Evolutionary conservation across 2,329 filamentous ascomycete species (phyloP).

Genomic region (Boeremia exigua): DNA sequence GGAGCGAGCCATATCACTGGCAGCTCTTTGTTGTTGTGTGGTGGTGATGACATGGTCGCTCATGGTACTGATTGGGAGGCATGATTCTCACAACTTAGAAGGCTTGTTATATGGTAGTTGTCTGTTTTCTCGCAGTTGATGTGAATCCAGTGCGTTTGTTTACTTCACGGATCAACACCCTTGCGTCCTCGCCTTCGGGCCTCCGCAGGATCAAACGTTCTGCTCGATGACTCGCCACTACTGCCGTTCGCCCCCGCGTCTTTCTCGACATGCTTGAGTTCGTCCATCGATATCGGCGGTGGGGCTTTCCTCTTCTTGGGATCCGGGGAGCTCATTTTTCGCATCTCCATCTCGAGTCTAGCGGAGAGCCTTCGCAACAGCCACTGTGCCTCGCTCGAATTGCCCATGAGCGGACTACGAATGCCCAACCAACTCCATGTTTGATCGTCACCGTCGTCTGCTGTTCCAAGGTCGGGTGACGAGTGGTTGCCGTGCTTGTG

Average conservation of each 20-base stretch:
- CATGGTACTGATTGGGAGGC: neutral
- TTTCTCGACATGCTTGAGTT: conserved; percentile 18
- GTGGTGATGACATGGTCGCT: neutral
- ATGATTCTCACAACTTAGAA: neutral
- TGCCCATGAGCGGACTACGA: conserved; percentile 72
- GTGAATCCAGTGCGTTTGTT: neutral
- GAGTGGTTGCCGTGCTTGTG: conserved; percentile 26
- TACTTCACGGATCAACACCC: conserved; percentile 7
- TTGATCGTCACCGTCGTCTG: conserved; percentile 53
- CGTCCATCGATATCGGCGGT: conserved; percentile 45
- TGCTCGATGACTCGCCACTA: conserved; percentile 14
- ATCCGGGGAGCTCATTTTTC: conserved; percentile 33
- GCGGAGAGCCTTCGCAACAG: conserved; percentile 69
- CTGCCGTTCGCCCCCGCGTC: conserved; percentile 4
- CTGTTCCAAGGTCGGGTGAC: conserved; percentile 40
- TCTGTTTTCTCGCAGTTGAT: neutral
- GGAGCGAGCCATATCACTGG: conserved; percentile 9
- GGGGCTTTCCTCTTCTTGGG: conserved; percentile 23
- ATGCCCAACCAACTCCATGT: conserved; percentile 79
- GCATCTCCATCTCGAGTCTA: conserved; percentile 56
- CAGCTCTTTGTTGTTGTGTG: neutral
- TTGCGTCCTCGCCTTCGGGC: conserved; percentile 8
- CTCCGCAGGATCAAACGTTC: conserved; percentile 18
- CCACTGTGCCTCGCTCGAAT: conserved; percentile 74
- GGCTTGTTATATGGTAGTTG: neutral